A percentile compares a stretch with the other conserved stretches of the same genome.
Evolutionary conservation across 108 stramenopile genomes (phyloP).

Genomic region (Conticribra guillardii): DNA sequence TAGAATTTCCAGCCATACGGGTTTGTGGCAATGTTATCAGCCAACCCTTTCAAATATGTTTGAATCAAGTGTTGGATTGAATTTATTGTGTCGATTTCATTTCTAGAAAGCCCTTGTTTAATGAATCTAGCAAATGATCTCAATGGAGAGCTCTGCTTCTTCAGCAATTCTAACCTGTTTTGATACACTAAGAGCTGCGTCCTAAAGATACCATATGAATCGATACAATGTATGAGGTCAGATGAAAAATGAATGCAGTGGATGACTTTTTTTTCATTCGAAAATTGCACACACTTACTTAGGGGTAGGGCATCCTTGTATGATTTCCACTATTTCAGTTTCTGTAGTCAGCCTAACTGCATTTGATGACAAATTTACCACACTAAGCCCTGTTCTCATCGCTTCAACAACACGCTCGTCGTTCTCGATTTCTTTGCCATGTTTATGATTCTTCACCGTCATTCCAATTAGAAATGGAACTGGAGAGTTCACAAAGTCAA

Average conservation of each 20-base stretch:
- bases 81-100: not conserved
- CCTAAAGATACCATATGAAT: not conserved
- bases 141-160: not conserved
- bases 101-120: conserved; percentile 1
- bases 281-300: conserved; percentile 3
- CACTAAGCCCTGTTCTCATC: conserved; percentile 22
- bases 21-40: conserved; percentile 17
- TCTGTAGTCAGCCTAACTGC: conserved; percentile 5
- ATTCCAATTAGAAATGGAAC: conserved; percentile 36
- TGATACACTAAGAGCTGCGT: not conserved
- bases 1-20: conserved; percentile 16
- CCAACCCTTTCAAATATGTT: conserved; percentile 2
- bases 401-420: conserved; percentile 26
- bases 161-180: not conserved
- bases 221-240: no score
- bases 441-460: not conserved
- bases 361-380: conserved; percentile 19
- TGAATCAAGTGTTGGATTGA: not conserved
- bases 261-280: no score
- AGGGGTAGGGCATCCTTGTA: conserved; percentile 5
- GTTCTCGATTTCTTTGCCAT: not conserved
- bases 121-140: conserved; percentile 4
- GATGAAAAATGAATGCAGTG: no score
- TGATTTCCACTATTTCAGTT: conserved; percentile 11
- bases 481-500: conserved; percentile 46